Percentiles rank a stretch among this genome's conserved stretches.
Evolutionary conservation across 257 asterid genomes (phyloP).

Genomic region (Scutellaria galericulata): DNA sequence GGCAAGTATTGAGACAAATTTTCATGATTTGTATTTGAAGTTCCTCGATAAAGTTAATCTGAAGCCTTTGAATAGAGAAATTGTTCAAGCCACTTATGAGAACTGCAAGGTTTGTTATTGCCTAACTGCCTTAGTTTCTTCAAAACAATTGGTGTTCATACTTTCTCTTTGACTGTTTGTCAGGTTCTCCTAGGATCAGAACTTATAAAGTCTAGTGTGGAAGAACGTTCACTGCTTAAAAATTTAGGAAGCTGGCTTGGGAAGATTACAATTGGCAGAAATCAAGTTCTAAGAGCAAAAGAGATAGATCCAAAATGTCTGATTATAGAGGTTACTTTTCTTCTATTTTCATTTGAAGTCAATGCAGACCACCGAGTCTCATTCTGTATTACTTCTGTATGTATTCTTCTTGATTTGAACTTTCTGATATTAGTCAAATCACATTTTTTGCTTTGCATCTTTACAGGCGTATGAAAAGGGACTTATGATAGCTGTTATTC

Average conservation of each 20-base stretch:
- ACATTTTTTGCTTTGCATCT: conserved; percentile 25
- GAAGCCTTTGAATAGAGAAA: conserved; percentile 77
- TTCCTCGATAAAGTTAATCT: conserved; percentile 85
- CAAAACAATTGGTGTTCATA: conserved; percentile 26
- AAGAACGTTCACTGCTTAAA: conserved; percentile 95
- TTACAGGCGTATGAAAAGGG: conserved; percentile 94
- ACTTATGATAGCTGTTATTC: conserved; percentile 97
- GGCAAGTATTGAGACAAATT: conserved; percentile 96
- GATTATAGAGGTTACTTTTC: conserved; percentile 69
- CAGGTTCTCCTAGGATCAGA: conserved; percentile 99
- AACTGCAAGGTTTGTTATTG: conserved; percentile 85
- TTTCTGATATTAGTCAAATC: conserved; percentile 10
- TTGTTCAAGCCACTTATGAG: conserved; percentile 86
- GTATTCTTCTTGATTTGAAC: conserved; percentile 14
- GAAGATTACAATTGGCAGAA: conserved; percentile 93
- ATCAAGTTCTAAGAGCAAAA: conserved; percentile 86
- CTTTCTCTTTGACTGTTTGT: conserved; percentile 26
- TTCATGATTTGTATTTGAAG: conserved; percentile 96
- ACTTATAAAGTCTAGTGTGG: conserved; percentile 91
- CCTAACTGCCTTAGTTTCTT: neutral
- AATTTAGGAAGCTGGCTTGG: conserved; percentile 99
- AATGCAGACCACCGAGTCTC: conserved; percentile 1
- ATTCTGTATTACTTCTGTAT: conserved; percentile 11
- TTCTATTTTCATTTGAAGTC: conserved; percentile 26
- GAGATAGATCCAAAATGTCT: conserved; percentile 94